These are phyloP conservation scores for Hortaea werneckii DNA, from an alignment of 2,329 filamentous ascomycete genomes.

Conservation along the genomic window DNA sequence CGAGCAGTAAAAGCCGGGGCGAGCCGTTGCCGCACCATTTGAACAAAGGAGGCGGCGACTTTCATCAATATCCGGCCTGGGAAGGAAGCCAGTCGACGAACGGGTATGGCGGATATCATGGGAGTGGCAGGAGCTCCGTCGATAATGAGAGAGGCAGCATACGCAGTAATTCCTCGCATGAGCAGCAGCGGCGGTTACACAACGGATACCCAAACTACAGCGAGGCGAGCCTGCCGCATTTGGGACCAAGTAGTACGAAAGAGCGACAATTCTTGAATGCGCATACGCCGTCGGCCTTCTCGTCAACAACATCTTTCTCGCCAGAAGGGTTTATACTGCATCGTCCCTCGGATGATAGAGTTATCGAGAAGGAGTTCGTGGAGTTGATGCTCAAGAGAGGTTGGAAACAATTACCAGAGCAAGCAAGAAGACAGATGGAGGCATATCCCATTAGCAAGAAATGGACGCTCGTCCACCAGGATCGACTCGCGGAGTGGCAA, in stretches of 20 bases:
- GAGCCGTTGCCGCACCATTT: conserved; percentile 75
- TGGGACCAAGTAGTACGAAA: conserved; percentile 16
- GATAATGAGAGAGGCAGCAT: conserved; percentile 51
- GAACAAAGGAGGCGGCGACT: conserved; percentile 67
- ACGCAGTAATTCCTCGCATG: conserved; percentile 47
- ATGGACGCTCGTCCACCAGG: conserved; percentile 94
- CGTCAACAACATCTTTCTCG: conserved; percentile 39
- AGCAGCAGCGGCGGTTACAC: conserved; percentile 26
- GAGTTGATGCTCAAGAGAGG: conserved; percentile 95
- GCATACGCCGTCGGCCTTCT: conserved; percentile 36
- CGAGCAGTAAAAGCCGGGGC: conserved; percentile 31
- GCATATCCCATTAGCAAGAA: conserved; percentile 91
- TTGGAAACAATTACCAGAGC: conserved; percentile 93
- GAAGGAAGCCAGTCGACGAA: conserved; percentile 30
- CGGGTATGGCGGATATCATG: conserved; percentile 37
- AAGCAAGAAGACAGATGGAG: conserved; percentile 90
- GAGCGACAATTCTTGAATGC: conserved; percentile 25
- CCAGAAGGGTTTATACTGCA: conserved; percentile 53
- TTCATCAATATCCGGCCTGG: conserved; percentile 71
- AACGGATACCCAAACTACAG: conserved; percentile 30
- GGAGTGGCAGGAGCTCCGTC: conserved; percentile 10
- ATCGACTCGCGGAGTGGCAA: conserved; percentile 85
- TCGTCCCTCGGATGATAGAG: conserved; percentile 66
- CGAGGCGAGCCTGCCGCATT: conserved; percentile 27
- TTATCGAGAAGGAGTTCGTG: conserved; percentile 85